A percentile compares a stretch with the other conserved stretches of the same genome.
Evolutionary conservation across 257 asterid species (phyloP).

Genomic region (Nicotiana tomentosiformis): DNA sequence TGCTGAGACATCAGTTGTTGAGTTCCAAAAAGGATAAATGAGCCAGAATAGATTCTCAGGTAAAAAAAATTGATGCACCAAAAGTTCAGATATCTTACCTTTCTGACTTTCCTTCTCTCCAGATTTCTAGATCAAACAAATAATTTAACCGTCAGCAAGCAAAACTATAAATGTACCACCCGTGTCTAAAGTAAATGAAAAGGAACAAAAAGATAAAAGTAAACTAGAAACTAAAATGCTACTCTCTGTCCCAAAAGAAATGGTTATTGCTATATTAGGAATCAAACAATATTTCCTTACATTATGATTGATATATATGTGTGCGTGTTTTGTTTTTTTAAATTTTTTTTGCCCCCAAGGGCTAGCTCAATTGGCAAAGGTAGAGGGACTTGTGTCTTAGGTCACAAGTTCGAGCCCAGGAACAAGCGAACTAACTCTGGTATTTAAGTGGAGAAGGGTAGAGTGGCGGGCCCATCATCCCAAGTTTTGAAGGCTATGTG

Average conservation of each 20-base stretch:
- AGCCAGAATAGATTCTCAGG: background rate
- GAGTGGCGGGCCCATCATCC: too few relatives aligned
- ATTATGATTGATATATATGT: background rate
- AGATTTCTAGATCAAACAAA: conserved; percentile 9
- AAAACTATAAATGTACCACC: background rate
- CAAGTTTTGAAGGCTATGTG: too few relatives aligned
- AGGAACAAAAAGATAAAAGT: background rate
- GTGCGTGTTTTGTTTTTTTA: background rate
- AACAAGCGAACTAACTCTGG: too few relatives aligned
- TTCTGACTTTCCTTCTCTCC: conserved; percentile 4
- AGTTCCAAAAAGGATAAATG: conserved; percentile 3
- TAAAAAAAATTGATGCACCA: background rate
- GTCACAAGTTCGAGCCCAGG: too few relatives aligned
- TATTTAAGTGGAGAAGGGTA: too few relatives aligned
- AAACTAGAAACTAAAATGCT: background rate
- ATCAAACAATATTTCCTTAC: background rate
- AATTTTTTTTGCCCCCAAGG: too few relatives aligned
- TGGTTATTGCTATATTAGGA: background rate
- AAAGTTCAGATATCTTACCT: background rate
- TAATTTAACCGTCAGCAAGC: conserved; percentile 6
- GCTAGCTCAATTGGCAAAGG: too few relatives aligned
- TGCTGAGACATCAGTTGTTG: conserved; percentile 31
- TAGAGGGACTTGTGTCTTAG: too few relatives aligned
- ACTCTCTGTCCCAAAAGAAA: background rate
- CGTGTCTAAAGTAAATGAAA: background rate